These are phyloP conservation scores for Scheffersomyces illinoinensis DNA, from an alignment of 1,139 yeast genomes.

Conservation along the genomic window DNA sequence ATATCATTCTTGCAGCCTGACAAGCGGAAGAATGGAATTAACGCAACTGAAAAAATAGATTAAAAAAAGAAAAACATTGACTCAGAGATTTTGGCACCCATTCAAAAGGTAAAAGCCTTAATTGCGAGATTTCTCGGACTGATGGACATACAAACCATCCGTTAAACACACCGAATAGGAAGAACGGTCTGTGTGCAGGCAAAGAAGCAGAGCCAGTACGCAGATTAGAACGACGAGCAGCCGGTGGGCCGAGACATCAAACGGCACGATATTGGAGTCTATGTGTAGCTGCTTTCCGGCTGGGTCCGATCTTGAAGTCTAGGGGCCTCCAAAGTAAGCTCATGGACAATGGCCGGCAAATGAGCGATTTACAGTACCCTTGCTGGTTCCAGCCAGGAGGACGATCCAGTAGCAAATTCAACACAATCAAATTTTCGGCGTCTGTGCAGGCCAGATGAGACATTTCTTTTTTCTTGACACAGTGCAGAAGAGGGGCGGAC, in stretches of 20 bases:
- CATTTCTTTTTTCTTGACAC: not conserved
- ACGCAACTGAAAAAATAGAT: not conserved
- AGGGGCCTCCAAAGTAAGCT: not conserved
- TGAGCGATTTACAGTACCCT: not conserved
- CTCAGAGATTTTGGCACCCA: not conserved
- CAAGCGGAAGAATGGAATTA: not conserved
- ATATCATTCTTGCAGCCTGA: not conserved
- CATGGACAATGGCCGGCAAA: not conserved
- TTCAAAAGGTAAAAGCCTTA: not conserved
- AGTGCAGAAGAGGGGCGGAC: not conserved
- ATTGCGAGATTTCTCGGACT: constrained; percentile 1
- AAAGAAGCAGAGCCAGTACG: not conserved
- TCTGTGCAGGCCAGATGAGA: not conserved
- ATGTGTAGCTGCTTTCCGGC: not conserved
- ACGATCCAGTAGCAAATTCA: not conserved
- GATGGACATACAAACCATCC: not conserved
- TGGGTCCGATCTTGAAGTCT: not conserved
- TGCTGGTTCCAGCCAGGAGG: not conserved
- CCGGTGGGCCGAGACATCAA: not conserved
- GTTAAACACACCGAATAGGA: not conserved
- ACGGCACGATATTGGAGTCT: not conserved
- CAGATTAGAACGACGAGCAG: not conserved
- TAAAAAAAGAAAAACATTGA: not conserved
- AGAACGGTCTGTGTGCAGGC: not conserved
- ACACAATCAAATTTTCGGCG: not conserved